Conservation (phyloP, 148 eudicot species). For the Nepenthes gracilis region DNA sequence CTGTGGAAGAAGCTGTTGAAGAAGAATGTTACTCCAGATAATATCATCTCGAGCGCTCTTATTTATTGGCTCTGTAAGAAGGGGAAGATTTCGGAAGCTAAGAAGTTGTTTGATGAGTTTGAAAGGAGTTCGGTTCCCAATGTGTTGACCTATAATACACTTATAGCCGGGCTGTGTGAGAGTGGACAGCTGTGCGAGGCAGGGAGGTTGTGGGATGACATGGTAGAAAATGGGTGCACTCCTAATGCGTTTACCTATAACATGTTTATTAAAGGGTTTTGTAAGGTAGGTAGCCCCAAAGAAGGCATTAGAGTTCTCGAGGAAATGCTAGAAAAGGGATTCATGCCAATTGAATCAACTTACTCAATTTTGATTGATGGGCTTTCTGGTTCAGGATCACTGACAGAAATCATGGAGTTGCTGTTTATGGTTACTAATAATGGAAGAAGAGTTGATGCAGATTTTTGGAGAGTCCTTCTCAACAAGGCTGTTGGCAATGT, state of each 20-base stretch:
- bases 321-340: slow-evolving; percentile 66
- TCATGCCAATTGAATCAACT: slow-evolving; percentile 51
- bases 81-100: slow-evolving; percentile 60
- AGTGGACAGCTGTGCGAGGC: slow-evolving; percentile 73
- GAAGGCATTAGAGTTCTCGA: slow-evolving; percentile 63
- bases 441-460: slow-evolving; percentile 27
- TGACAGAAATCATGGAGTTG: slow-evolving; percentile 28
- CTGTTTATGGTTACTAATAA: slow-evolving; percentile 23
- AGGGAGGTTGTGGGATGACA: slow-evolving; percentile 75
- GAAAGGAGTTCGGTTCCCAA: slow-evolving; percentile 63
- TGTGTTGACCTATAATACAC: slow-evolving; percentile 60
- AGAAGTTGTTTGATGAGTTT: slow-evolving; percentile 69
- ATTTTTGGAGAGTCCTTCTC: slow-evolving; percentile 39
- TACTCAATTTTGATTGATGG: slow-evolving; percentile 49
- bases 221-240: slow-evolving; percentile 59
- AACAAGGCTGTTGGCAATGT: slow-evolving; percentile 21
- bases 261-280: slow-evolving; percentile 72
- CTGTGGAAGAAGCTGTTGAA: slow-evolving; percentile 63
- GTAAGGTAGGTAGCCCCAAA: slow-evolving; percentile 55
- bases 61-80: slow-evolving; percentile 85
- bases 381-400: slow-evolving; percentile 29
- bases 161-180: slow-evolving; percentile 83
- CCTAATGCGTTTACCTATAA: slow-evolving; percentile 75
- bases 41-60: slow-evolving; percentile 56
- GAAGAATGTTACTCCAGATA: slow-evolving; percentile 61